phyloP scores from a whole-genome alignment of 2,329 filamentous ascomycete genomes.

The Teratosphaeria pseudoeucalypti region DNA sequence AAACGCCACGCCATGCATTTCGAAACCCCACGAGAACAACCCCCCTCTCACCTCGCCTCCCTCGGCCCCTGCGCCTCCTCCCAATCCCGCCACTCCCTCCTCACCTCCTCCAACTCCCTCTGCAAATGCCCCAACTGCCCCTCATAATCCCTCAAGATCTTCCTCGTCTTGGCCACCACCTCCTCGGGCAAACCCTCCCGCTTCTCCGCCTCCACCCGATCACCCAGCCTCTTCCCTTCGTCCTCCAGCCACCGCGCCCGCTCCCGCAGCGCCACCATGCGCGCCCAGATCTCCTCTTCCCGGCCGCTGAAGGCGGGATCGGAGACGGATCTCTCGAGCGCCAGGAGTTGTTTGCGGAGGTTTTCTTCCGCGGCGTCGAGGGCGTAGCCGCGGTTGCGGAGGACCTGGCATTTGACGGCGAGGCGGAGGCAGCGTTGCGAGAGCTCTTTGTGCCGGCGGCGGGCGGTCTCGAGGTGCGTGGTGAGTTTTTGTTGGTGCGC shows the following conservation, averaged over 20 bases:
- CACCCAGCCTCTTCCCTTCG: constrained; percentile 60
- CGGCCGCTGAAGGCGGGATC: constrained; percentile 66
- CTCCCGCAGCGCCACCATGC: constrained; percentile 63
- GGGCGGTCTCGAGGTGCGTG: constrained; percentile 57
- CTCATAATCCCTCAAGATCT: constrained; percentile 74
- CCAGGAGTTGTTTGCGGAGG: constrained; percentile 59
- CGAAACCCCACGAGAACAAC: neutral
- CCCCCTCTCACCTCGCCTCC: neutral
- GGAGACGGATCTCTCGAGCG: constrained; percentile 57
- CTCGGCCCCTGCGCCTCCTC: constrained; percentile 22
- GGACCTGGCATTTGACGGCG: constrained; percentile 68
- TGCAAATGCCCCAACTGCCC: constrained; percentile 66
- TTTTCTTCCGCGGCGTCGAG: constrained; percentile 71
- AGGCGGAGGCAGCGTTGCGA: constrained; percentile 63
- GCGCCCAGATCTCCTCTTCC: constrained; percentile 77
- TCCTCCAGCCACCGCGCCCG: constrained; percentile 61
- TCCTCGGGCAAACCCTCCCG: constrained; percentile 54
- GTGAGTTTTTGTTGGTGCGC: constrained; percentile 68
- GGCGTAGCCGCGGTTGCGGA: constrained; percentile 72
- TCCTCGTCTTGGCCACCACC: constrained; percentile 61
- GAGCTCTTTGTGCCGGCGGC: constrained; percentile 61
- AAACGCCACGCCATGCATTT: neutral
- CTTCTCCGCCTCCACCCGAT: constrained; percentile 30
- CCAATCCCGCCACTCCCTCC: constrained; percentile 49
- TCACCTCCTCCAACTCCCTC: constrained; percentile 50